phyloP scores from a whole-genome alignment of 78 protist species.

The Bigelowiella natans region DNA sequence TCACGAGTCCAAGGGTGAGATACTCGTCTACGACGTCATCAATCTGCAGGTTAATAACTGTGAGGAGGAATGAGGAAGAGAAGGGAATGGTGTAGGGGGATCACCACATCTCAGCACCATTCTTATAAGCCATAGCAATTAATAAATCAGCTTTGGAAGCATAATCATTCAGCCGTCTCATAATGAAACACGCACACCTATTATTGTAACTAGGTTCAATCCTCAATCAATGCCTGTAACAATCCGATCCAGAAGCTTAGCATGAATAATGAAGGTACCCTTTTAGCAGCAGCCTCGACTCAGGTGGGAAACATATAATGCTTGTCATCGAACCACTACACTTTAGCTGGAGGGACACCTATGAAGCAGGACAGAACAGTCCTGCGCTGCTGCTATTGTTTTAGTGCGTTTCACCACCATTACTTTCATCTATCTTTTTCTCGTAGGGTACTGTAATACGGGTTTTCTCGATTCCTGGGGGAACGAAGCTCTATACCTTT shows the following conservation, averaged over 20 bases:
- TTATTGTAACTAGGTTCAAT: background rate
- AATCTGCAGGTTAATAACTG: background rate
- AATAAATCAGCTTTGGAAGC: background rate
- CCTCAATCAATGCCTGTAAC: background rate
- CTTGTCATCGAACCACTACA: too few relatives aligned
- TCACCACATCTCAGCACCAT: too few relatives aligned
- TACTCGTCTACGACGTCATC: background rate
- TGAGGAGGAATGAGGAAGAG: too few relatives aligned
- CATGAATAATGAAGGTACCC: background rate
- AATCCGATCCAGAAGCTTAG: background rate
- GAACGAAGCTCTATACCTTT: background rate
- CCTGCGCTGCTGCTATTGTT: too few relatives aligned
- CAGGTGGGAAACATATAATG: too few relatives aligned
- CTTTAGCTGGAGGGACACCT: too few relatives aligned
- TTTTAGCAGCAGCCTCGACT: background rate
- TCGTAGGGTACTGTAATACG: background rate
- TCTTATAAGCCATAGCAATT: too few relatives aligned
- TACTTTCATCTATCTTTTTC: too few relatives aligned
- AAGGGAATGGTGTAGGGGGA: too few relatives aligned
- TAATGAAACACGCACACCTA: background rate
- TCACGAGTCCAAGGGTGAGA: background rate
- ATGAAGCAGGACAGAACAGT: too few relatives aligned
- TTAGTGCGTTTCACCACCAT: too few relatives aligned
- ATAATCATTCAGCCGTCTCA: background rate
- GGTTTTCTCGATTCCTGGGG: background rate